Evolutionary conservation across 192 early-diverging fungal genomes (phyloP), one percentile per base, ranked within the genome.

Genomic region (Linnemannia schmuckeri): DNA sequence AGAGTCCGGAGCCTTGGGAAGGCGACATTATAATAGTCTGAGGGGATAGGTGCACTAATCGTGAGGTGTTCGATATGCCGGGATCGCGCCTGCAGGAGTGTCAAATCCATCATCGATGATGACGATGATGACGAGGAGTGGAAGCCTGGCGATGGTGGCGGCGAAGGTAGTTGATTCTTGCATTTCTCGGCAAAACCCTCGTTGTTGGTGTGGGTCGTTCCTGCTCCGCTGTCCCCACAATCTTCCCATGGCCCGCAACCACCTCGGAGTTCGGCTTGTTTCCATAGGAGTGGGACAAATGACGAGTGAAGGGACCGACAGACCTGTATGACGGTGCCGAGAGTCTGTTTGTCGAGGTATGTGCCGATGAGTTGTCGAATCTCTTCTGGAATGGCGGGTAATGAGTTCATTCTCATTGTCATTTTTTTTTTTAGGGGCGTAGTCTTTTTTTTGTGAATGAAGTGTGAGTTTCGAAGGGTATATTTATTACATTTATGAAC

Each of bases 341-440:
- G 61, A 12, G 61, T 66, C 61, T 27, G 27, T 33, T 12, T 66
- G 61, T 66, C 61, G 30, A 66, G 61, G 61, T 66, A 66, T 33
- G 30, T 12, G 13, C 61, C 61, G 61, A 66, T 66, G 61, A 66
- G 61, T 33, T 66, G 61, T 13, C 61, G 61, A 66, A 66, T 66
- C 61, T 66, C 61, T 66, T 66, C 61, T 30, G 61, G 61, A 66
- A 66, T 66, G 61, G 61, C 61, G 13, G 27, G 30, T 12, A 66
- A 66, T 66, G 61, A 66, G 30, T 66, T 66, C 61, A 66, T 66
- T 27, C 7, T 10, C 55, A 57, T 57, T 57, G 55, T 27, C 55
- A 27, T 57, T 18, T 52, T 52, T 52, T 52, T 17, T 18, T 6
- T 24, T 13, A 55, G 37, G 37, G 37, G 3, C 37, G 61, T 24